Evolutionary conservation across 1,284 basidiomycete genomes (phyloP).

Genomic region (Cystobasidiaceae sp.): DNA sequence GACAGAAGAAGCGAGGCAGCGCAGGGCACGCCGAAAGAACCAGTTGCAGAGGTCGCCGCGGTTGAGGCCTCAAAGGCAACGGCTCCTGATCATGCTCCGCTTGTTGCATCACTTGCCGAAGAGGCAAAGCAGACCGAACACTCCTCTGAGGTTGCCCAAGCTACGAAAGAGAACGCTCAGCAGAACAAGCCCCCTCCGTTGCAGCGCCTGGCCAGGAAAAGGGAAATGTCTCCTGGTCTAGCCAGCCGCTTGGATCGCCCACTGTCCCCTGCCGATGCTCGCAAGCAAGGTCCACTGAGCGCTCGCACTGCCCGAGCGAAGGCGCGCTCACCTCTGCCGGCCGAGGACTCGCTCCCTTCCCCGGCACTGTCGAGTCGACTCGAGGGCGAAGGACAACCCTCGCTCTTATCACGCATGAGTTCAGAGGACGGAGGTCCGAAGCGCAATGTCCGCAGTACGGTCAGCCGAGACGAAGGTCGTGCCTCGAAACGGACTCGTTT

Average conservation of each 20-base stretch:
- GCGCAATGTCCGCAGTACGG: background rate
- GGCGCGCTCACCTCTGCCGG: slow-evolving; percentile 1
- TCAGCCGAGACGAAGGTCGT: background rate
- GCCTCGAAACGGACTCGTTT: background rate
- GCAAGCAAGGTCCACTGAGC: background rate
- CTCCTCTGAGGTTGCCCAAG: background rate
- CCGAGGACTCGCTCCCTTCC: background rate
- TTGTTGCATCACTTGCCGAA: background rate
- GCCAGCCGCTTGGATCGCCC: slow-evolving; percentile 13
- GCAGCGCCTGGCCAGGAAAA: background rate
- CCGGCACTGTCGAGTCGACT: background rate
- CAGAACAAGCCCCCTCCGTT: background rate
- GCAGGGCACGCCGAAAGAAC: no score
- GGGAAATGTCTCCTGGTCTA: background rate
- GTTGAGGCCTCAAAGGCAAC: background rate
- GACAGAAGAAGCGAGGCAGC: no score
- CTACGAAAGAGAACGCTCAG: background rate
- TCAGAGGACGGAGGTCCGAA: background rate
- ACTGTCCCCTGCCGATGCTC: background rate
- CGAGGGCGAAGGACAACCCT: background rate
- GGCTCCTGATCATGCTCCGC: background rate
- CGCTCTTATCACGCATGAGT: slow-evolving; percentile 8
- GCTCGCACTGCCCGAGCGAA: background rate
- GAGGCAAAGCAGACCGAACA: background rate
- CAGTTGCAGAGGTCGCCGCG: no score